These are phyloP conservation scores for Penicillium antarcticum DNA, from an alignment of 495 filamentous ascomycete genomes.

Conservation along the genomic window DNA sequence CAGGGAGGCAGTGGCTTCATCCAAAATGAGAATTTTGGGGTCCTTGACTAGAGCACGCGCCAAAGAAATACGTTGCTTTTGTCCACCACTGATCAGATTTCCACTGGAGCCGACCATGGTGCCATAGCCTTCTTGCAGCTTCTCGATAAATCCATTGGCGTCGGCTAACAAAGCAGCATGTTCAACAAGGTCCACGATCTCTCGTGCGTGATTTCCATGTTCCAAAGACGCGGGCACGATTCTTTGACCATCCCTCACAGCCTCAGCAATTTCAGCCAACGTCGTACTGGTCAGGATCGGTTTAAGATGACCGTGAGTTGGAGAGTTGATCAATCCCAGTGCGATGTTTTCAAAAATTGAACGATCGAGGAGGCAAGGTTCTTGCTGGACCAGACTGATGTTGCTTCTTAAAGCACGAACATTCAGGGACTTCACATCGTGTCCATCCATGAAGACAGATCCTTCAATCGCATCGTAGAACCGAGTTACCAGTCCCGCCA, in stretches of 20 bases:
- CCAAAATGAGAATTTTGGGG: constrained; percentile 71
- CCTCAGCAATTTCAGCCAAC: constrained; percentile 24
- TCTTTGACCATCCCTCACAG: constrained; percentile 27
- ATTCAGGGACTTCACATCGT: constrained; percentile 52
- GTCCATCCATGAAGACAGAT: constrained; percentile 47
- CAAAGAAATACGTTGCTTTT: constrained; percentile 63
- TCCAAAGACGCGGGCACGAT: constrained; percentile 17
- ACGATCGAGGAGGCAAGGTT: constrained; percentile 57
- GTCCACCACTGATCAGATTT: constrained; percentile 52
- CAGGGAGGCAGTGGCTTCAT: constrained; percentile 68
- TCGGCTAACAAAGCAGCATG: constrained; percentile 36
- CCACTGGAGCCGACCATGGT: constrained; percentile 52
- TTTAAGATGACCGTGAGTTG: constrained; percentile 34
- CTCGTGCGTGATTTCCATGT: constrained; percentile 18
- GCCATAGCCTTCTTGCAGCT: constrained; percentile 45
- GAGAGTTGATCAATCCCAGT: constrained; percentile 56
- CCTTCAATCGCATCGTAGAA: constrained; percentile 43
- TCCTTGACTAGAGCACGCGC: constrained; percentile 70
- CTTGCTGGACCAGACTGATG: constrained; percentile 63
- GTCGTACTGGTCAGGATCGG: constrained; percentile 14
- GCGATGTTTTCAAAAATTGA: constrained; percentile 67
- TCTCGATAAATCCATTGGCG: constrained; percentile 34
- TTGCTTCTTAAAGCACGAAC: constrained; percentile 50
- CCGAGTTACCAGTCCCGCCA: constrained; percentile 51
- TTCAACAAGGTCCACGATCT: constrained; percentile 31